phyloP scores from a whole-genome alignment of 306 rosid species.

The Heteromeles arbutifolia region DNA sequence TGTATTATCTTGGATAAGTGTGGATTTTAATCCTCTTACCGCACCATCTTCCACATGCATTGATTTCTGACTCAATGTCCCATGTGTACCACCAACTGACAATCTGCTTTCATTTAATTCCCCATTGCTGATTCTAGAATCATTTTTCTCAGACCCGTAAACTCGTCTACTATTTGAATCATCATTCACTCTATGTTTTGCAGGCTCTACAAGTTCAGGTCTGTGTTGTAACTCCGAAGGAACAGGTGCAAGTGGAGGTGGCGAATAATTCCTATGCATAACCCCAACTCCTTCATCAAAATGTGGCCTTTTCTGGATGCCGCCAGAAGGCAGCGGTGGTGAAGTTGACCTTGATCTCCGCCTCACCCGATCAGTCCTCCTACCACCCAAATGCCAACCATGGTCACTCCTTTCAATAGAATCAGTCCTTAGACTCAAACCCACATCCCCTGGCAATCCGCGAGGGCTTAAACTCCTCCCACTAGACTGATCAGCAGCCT shows the following conservation, averaged over 20 bases:
- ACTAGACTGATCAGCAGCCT: conserved; percentile 33
- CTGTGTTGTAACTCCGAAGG: conserved; percentile 37
- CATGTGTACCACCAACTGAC: conserved; percentile 31
- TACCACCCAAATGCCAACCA: conserved; percentile 43
- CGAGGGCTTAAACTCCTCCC: conserved; percentile 57
- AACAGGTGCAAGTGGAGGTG: conserved; percentile 21
- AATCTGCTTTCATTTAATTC: conserved; percentile 38
- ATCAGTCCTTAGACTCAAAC: conserved; percentile 32
- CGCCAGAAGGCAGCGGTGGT: conserved; percentile 36
- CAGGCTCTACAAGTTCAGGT: conserved; percentile 29
- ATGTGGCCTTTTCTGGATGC: conserved; percentile 38
- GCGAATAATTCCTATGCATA: conserved; percentile 39
- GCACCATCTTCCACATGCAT: conserved; percentile 32
- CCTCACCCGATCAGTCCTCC: conserved; percentile 28
- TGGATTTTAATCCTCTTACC: conserved; percentile 20
- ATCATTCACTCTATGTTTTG: conserved; percentile 29
- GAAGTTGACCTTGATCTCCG: conserved; percentile 54
- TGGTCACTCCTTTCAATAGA: conserved; percentile 48
- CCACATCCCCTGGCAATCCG: conserved; percentile 30
- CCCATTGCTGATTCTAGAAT: conserved; percentile 38
- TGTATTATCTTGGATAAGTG: conserved; percentile 22
- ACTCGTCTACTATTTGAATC: conserved; percentile 24
- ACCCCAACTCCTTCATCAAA: conserved; percentile 34
- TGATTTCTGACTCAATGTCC: conserved; percentile 34
- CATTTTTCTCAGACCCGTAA: conserved; percentile 21